Evolutionary conservation across 2,329 filamentous ascomycete genomes (phyloP).

Genomic region (Trichoderma polysporum): DNA sequence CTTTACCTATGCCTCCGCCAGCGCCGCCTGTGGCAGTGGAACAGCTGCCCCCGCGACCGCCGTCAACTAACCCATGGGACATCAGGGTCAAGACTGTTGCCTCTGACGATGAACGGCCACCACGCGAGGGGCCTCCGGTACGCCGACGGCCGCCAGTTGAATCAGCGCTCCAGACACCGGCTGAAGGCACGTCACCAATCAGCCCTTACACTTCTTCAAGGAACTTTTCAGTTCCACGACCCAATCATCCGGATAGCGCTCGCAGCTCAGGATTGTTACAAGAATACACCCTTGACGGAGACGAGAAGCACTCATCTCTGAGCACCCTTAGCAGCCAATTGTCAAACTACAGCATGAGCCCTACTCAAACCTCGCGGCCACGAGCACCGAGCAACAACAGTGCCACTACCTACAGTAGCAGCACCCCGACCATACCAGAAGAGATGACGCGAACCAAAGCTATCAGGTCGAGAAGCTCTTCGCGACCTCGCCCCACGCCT

Average conservation of each 20-base stretch:
- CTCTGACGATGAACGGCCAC: slow-evolving; percentile 24
- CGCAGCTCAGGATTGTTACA: slow-evolving; percentile 16
- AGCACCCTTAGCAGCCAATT: slow-evolving; percentile 21
- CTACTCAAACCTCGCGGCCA: slow-evolving; percentile 15
- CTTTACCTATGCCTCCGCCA: slow-evolving; percentile 6
- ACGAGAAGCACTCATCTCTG: slow-evolving; percentile 22
- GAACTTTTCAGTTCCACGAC: not conserved
- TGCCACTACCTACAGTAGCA: not conserved
- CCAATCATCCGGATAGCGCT: not conserved
- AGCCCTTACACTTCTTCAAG: not conserved
- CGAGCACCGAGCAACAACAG: slow-evolving; percentile 17
- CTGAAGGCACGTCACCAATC: not conserved
- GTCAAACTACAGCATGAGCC: slow-evolving; percentile 21
- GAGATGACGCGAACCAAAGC: slow-evolving; percentile 10
- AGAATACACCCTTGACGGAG: slow-evolving; percentile 16
- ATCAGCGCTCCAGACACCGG: not conserved
- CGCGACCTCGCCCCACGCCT: slow-evolving; percentile 15
- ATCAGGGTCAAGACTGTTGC: slow-evolving; percentile 28
- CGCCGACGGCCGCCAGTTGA: slow-evolving; percentile 26
- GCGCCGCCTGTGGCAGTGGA: slow-evolving; percentile 19
- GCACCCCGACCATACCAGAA: slow-evolving; percentile 23
- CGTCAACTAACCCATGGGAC: slow-evolving; percentile 47
- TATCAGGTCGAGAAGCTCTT: slow-evolving; percentile 5
- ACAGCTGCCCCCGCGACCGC: slow-evolving; percentile 34
- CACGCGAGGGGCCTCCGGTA: slow-evolving; percentile 19